Conservation (phyloP, 2,329 filamentous ascomycete species). For the Diplocarpon mali region DNA sequence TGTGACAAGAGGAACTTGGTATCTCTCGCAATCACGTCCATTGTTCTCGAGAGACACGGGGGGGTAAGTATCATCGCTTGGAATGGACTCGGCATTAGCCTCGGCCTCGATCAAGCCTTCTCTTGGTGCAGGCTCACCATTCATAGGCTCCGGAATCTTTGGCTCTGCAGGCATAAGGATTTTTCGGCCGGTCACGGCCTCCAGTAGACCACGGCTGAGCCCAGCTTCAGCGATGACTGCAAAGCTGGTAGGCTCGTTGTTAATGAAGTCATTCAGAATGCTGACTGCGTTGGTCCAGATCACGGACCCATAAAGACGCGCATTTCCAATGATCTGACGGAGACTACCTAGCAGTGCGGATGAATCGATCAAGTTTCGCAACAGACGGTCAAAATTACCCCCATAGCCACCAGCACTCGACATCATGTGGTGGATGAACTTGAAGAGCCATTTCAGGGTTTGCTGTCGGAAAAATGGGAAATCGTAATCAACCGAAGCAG, state of each 20-base stretch:
- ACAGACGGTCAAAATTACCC: slow-evolving; percentile 76
- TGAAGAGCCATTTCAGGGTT: slow-evolving; percentile 85
- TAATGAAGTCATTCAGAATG: slow-evolving; percentile 90
- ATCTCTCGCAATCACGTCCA: slow-evolving; percentile 31
- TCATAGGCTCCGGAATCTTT: slow-evolving; percentile 13
- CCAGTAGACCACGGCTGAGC: slow-evolving; percentile 74
- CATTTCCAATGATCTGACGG: slow-evolving; percentile 70
- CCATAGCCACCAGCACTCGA: slow-evolving; percentile 56
- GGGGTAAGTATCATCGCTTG: slow-evolving; percentile 1
- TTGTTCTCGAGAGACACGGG: slow-evolving; percentile 23
- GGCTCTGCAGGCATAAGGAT: slow-evolving; percentile 26
- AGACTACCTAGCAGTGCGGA: slow-evolving; percentile 72
- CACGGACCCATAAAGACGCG: slow-evolving; percentile 72
- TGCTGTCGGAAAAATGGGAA: slow-evolving; percentile 91
- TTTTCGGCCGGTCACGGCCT: slow-evolving; percentile 56
- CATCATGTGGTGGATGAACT: slow-evolving; percentile 95
- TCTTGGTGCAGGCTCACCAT: not conserved
- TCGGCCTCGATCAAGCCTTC: not conserved
- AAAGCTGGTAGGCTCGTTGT: slow-evolving; percentile 97
- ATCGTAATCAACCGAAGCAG: slow-evolving; percentile 79
- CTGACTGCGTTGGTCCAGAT: slow-evolving; percentile 94
- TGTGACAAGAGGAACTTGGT: slow-evolving; percentile 41
- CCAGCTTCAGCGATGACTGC: slow-evolving; percentile 91
- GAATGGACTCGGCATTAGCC: too few species aligned
- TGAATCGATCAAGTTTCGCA: slow-evolving; percentile 91